Percentiles rank a stretch among this genome's conserved stretches.
phyloP scores from a whole-genome alignment of 2,329 filamentous ascomycete species.

The Colletotrichum lini region DNA sequence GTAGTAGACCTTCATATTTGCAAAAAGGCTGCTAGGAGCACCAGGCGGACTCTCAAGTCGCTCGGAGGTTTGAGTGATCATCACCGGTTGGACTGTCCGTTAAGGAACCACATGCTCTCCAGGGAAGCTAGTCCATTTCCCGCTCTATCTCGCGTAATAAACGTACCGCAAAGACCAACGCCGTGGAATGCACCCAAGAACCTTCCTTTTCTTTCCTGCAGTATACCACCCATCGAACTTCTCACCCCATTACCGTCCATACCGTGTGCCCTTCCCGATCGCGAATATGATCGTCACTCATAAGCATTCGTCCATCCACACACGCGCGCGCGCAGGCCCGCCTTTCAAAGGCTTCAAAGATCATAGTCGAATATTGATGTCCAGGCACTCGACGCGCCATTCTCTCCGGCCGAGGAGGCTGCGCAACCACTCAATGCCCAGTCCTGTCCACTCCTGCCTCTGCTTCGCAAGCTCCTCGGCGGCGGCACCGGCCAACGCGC shows the following conservation, averaged over 20 bases:
- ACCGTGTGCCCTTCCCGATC: neutral
- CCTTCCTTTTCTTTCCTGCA: constrained; percentile 2
- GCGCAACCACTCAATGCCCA: constrained; percentile 89
- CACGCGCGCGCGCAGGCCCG: neutral
- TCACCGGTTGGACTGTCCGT: neutral
- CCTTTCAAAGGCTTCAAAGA: neutral
- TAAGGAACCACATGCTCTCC: neutral
- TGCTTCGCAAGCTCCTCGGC: constrained; percentile 72
- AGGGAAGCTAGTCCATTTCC: neutral
- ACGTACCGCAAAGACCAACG: constrained; percentile 18
- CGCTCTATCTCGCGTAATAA: neutral
- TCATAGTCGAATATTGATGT: constrained; percentile 85
- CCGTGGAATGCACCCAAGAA: constrained; percentile 28
- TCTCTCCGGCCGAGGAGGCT: constrained; percentile 86
- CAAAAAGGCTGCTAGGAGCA: neutral
- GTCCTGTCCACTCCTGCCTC: constrained; percentile 78
- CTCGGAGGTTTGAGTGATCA: neutral
- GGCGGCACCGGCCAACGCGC: constrained; percentile 76
- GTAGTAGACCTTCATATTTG: constrained; percentile 2
- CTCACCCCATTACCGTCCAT: neutral
- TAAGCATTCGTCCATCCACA: constrained; percentile 9
- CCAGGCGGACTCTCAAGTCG: too few relatives aligned
- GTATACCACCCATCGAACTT: constrained; percentile 11
- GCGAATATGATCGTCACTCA: constrained; percentile 15
- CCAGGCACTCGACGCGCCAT: constrained; percentile 92